Evolutionary conservation across 2,329 filamentous ascomycete genomes (phyloP).

Genomic region (Fonsecaea multimorphosa): DNA sequence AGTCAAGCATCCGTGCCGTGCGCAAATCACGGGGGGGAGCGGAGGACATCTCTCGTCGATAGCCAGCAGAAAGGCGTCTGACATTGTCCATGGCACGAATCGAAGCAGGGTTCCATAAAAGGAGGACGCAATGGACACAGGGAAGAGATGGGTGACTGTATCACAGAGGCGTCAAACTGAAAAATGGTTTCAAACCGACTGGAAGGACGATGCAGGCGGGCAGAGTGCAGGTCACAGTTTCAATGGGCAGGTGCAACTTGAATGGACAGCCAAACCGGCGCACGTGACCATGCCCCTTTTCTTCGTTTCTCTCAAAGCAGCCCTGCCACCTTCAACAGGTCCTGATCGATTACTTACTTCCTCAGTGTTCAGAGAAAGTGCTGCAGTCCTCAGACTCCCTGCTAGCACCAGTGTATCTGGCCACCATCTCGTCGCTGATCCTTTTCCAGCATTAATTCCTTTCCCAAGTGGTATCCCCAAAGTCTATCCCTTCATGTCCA

Average conservation of each 20-base stretch:
- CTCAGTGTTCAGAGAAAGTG: background rate
- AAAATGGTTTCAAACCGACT: conserved; percentile 23
- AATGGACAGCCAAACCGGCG: background rate
- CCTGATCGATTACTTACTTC: background rate
- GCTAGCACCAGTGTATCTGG: background rate
- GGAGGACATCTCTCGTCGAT: conserved; percentile 6
- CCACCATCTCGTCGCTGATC: conserved; percentile 1
- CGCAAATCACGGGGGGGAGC: conserved; percentile 14
- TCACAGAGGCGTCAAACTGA: conserved; percentile 17
- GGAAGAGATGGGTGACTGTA: background rate
- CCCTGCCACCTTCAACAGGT: background rate
- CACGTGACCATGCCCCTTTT: conserved; percentile 18
- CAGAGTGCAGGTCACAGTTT: conserved; percentile 17
- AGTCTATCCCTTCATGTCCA: conserved; percentile 21
- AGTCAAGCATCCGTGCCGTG: conserved; percentile 1
- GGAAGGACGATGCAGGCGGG: conserved; percentile 23
- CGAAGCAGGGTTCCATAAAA: background rate
- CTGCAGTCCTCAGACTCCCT: background rate
- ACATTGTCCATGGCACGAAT: conserved; percentile 26
- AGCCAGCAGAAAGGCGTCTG: conserved; percentile 11
- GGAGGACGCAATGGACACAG: conserved; percentile 15
- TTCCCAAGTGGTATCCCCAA: conserved; percentile 21
- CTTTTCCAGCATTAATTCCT: conserved; percentile 6
- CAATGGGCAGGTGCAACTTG: conserved; percentile 7
- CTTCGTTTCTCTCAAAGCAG: background rate